These are phyloP conservation scores for Calonectria hawksworthii DNA, from an alignment of 2,329 filamentous ascomycete species.

Conservation along the genomic window DNA sequence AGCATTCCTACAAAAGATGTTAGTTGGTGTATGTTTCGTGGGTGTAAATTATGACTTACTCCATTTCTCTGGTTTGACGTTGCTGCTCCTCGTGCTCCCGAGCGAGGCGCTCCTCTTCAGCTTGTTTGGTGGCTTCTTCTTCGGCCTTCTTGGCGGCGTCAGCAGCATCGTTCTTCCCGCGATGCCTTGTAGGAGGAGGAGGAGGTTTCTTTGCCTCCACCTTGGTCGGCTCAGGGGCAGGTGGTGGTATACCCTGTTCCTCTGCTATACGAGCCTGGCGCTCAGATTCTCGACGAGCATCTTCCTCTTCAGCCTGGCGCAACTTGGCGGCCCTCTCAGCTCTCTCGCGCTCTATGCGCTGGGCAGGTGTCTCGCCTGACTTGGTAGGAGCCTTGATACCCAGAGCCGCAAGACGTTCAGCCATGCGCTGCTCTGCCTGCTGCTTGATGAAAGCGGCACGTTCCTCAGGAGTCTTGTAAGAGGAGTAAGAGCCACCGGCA, in stretches of 20 bases:
- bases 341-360: conserved; percentile 89
- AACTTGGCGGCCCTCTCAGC: conserved; percentile 90
- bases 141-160: conserved; percentile 70
- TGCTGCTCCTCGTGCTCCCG: conserved; percentile 84
- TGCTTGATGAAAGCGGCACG: conserved; percentile 96
- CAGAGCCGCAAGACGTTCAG: conserved; percentile 92
- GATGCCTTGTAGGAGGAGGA: conserved; percentile 84
- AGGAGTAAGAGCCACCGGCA: conserved; percentile 78
- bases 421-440: conserved; percentile 97
- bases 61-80: conserved; percentile 79
- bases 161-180: conserved; percentile 69
- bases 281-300: conserved; percentile 88
- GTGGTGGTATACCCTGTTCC: conserved; percentile 76
- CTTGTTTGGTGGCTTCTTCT: conserved; percentile 69
- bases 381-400: conserved; percentile 89
- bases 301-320: conserved; percentile 93
- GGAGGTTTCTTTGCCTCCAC: conserved; percentile 74
- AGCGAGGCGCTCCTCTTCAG: conserved; percentile 75
- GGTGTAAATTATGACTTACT: conserved; percentile 73
- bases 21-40: not conserved
- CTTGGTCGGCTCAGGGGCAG: conserved; percentile 64
- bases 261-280: conserved; percentile 86
- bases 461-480: conserved; percentile 93
- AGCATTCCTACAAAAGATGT: conserved; percentile 70
- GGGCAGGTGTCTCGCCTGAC: conserved; percentile 82